A percentile compares a stretch with the other conserved stretches of the same genome.
These are phyloP conservation scores for Trichoderma hamatum DNA, from an alignment of 2,329 filamentous ascomycete genomes.

Conservation along the genomic window DNA sequence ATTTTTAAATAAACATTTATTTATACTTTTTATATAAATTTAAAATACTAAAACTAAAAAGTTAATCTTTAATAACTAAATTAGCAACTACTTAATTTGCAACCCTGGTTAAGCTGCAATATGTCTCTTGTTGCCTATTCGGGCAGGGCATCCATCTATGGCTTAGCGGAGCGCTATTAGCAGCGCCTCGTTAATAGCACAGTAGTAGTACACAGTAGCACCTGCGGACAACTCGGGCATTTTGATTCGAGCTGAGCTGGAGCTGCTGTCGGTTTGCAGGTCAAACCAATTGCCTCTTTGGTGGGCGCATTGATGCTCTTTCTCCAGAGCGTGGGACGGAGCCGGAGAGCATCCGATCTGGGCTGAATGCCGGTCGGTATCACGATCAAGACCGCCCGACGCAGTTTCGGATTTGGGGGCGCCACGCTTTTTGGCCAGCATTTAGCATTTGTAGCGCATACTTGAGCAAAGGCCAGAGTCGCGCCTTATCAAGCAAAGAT, in stretches of 20 bases:
- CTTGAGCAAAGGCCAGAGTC: neutral
- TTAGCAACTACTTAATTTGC: too few relatives aligned
- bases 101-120: neutral
- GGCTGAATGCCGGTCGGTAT: conserved; percentile 1
- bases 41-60: too few relatives aligned
- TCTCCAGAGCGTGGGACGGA: neutral
- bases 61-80: too few relatives aligned
- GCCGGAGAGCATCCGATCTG: neutral
- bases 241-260: neutral
- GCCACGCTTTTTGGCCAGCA: neutral
- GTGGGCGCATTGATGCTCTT: neutral
- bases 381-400: conserved; percentile 9
- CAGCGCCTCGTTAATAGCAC: neutral
- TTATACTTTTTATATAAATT: too few relatives aligned
- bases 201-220: neutral
- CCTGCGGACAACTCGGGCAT: neutral
- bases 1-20: too few relatives aligned
- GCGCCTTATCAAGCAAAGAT: neutral
- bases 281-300: neutral
- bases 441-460: neutral
- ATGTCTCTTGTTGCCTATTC: neutral
- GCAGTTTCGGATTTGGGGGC: neutral
- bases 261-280: neutral
- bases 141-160: neutral
- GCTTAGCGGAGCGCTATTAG: neutral